Evolutionary conservation across 2,329 filamentous ascomycete species (phyloP).

Genomic region (Sclerotinia minor): DNA sequence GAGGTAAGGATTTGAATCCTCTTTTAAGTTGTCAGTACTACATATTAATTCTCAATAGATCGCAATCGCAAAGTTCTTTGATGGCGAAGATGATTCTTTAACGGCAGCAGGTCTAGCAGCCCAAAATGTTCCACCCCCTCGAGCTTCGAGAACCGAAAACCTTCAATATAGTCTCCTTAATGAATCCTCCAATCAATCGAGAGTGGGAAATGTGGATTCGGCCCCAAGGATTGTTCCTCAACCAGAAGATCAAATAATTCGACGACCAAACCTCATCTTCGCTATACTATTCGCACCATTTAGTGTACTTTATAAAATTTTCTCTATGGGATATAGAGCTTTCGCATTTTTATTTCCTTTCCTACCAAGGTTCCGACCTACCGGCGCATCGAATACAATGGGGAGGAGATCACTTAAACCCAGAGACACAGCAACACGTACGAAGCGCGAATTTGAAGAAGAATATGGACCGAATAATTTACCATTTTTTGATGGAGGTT

Average conservation of each 20-base stretch:
- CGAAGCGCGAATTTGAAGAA: constrained; percentile 92
- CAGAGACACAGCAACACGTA: constrained; percentile 82
- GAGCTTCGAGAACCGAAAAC: constrained; percentile 69
- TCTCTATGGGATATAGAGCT: constrained; percentile 68
- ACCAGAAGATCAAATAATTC: constrained; percentile 62
- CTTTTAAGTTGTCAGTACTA: neutral
- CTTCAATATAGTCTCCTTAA: constrained; percentile 60
- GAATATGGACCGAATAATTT: constrained; percentile 75
- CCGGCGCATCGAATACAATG: constrained; percentile 59
- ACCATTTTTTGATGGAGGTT: constrained; percentile 82
- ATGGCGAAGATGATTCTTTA: constrained; percentile 84
- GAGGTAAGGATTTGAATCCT: constrained; percentile 55
- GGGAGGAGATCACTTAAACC: constrained; percentile 77
- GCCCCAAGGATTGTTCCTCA: constrained; percentile 85
- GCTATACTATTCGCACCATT: constrained; percentile 80
- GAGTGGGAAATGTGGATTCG: constrained; percentile 52
- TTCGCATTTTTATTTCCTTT: constrained; percentile 80
- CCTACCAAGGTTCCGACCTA: constrained; percentile 64
- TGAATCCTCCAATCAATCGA: constrained; percentile 39
- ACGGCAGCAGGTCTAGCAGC: constrained; percentile 73
- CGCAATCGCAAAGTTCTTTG: constrained; percentile 95
- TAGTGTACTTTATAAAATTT: constrained; percentile 70
- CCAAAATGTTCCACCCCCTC: constrained; percentile 60
- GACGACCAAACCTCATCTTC: constrained; percentile 67
- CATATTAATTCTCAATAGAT: constrained; percentile 57